Evolutionary conservation across 2,329 filamentous ascomycete genomes (phyloP), one percentile per base, ranked within the genome.

Genomic region (Colletotrichum sp.): DNA sequence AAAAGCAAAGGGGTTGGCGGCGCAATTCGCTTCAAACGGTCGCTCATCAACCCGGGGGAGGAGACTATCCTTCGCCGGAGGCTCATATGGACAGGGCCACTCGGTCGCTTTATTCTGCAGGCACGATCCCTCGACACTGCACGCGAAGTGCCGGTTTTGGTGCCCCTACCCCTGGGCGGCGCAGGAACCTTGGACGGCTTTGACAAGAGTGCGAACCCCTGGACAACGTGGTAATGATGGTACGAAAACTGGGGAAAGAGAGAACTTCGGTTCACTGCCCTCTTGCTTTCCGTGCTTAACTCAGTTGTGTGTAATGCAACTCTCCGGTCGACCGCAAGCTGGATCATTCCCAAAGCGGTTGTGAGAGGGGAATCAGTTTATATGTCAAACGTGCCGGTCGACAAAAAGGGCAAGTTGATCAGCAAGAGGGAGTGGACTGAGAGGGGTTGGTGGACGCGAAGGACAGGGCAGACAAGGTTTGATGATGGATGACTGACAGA

Each of bases 81-180:
- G 28, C 52, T 65, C 62, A 44, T 32, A 36, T 12, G 57, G 52
- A 63, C n/a, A 55, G 62, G 73, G 64, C 44, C 49, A 28, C 26
- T 39, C 21, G 24, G 18, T 52, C 28, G 36, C 70, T 76, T 73
- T 69, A 74, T 76, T 62, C 65, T 69, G 34, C 59, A 73, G 44
- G 32, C 44, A 60, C 26, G 30, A 73, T 52, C 39, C 55, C 24
- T 64, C 36, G 21, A 44, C 28, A 52, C 34, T 32, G 64, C n/a
- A 52, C 44, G 21, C 57, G 57, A 72, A 44, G 55, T 57, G 34
- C 44, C 70, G 28, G n/a, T 13, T 24, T 34, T 55, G 36, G 62
- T 13, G 9, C 44, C 44, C 64, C 64, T 34, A 30, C 34, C 59
- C 72, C 64, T 69, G 59, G 18, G 34, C 36, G 30, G 32, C 39